Percentiles rank a stretch among this genome's conserved stretches.
Evolutionary conservation across 2,329 filamentous ascomycete genomes (phyloP).

Genomic region (Tricladium varicosporioides): DNA sequence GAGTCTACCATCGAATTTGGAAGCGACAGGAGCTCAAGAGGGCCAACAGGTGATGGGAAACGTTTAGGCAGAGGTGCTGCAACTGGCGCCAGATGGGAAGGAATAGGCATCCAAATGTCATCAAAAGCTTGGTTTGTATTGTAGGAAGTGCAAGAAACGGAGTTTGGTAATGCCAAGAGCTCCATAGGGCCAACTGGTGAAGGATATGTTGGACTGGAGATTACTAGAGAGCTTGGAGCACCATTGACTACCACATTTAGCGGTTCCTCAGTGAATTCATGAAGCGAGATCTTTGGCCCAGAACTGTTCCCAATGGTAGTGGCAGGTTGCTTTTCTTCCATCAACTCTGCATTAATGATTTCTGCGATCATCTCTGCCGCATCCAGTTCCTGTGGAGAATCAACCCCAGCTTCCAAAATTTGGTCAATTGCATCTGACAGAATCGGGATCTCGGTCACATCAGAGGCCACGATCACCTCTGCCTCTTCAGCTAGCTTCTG

Average conservation of each 20-base stretch:
- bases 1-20: conserved; percentile 50
- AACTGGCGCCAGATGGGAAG: too few species aligned
- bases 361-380: too few species aligned
- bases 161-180: not conserved
- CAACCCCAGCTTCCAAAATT: not conserved
- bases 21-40: conserved; percentile 46
- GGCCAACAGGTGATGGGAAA: conserved; percentile 22
- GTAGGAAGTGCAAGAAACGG: not conserved
- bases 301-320: not conserved
- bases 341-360: not conserved
- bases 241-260: not conserved
- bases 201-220: not conserved
- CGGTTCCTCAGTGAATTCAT: conserved; percentile 15
- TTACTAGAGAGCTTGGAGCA: not conserved
- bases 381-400: too few species aligned
- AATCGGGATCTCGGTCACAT: conserved; percentile 1
- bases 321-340: not conserved
- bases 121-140: too few species aligned
- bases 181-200: not conserved
- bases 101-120: not conserved
- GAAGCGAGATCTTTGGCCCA: conserved; percentile 26
- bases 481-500: conserved; percentile 60
- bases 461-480: conserved; percentile 9
- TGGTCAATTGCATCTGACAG: too few species aligned
- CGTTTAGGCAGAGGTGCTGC: not conserved